Evolutionary conservation across 1,284 basidiomycete species (phyloP).

Genomic region (Salmacisia buchloeana): DNA sequence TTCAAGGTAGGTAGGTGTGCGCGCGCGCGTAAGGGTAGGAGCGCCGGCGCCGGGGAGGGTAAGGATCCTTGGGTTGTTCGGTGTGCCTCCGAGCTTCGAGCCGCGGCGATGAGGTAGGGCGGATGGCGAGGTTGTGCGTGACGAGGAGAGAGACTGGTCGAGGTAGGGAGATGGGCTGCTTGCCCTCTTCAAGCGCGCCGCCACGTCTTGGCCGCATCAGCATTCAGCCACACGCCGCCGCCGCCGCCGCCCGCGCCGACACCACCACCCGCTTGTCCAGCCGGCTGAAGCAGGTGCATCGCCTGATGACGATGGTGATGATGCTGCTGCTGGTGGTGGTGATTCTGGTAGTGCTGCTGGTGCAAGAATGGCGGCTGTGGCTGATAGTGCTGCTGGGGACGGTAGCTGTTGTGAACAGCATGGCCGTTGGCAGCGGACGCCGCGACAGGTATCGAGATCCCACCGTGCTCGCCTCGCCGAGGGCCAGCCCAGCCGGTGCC

Average conservation of each 20-base stretch:
- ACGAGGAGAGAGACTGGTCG: no score
- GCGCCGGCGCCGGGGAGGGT: no score
- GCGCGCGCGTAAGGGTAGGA: no score
- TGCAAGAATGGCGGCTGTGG: background rate
- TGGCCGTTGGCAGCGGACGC: background rate
- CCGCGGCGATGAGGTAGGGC: no score
- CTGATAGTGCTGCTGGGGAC: background rate
- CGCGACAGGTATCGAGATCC: no score
- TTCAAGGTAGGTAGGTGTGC: no score
- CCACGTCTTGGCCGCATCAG: constrained; percentile 5
- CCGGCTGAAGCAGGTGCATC: background rate
- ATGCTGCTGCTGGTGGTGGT: background rate
- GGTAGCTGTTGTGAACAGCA: background rate
- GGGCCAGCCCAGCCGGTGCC: background rate
- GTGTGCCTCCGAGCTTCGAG: no score
- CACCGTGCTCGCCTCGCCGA: no score
- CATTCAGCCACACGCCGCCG: background rate
- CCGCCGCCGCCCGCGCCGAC: background rate
- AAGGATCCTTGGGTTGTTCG: no score
- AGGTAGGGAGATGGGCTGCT: no score
- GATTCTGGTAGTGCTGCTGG: background rate
- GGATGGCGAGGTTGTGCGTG: no score
- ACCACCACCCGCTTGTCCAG: background rate
- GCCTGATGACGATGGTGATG: background rate
- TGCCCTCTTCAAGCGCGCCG: background rate